phyloP scores from a whole-genome alignment of 768 basidiomycete genomes.

The Podaxis sp. region DNA sequence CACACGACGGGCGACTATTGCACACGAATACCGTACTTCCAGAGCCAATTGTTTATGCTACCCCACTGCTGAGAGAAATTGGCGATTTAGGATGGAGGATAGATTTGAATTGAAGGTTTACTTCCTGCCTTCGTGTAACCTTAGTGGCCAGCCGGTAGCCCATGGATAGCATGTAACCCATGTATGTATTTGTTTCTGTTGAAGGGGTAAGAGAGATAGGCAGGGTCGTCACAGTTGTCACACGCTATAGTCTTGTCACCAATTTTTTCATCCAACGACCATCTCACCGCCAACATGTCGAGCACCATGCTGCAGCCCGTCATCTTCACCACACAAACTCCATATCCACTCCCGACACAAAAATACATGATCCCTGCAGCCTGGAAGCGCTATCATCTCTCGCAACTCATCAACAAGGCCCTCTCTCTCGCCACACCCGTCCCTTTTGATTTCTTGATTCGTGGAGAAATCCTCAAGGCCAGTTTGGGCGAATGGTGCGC shows the following conservation, averaged over 20 bases:
- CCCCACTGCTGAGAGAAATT: too few species aligned
- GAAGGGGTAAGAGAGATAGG: too few species aligned
- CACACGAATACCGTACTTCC: too few species aligned
- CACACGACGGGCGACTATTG: too few species aligned
- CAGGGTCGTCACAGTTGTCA: neutral
- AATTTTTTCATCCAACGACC: neutral
- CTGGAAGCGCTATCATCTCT: conserved; percentile 96
- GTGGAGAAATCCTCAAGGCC: conserved; percentile 75
- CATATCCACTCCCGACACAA: conserved; percentile 77
- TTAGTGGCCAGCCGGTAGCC: too few species aligned
- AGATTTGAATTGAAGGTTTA: too few species aligned
- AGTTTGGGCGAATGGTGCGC: conserved; percentile 74
- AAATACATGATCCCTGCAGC: conserved; percentile 89
- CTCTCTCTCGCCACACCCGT: conserved; percentile 69
- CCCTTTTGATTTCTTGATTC: conserved; percentile 91
- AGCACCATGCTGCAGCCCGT: conserved; percentile 47
- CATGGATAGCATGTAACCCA: too few species aligned
- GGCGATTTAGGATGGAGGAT: too few species aligned
- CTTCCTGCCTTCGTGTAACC: too few species aligned
- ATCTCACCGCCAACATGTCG: neutral
- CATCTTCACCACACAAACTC: conserved; percentile 71
- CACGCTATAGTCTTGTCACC: neutral
- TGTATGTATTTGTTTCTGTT: too few species aligned
- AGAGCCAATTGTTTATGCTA: too few species aligned
- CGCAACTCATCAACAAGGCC: conserved; percentile 95